Conservation (phyloP, 2,329 filamentous ascomycete species). For the Colletotrichum limetticola region DNA sequence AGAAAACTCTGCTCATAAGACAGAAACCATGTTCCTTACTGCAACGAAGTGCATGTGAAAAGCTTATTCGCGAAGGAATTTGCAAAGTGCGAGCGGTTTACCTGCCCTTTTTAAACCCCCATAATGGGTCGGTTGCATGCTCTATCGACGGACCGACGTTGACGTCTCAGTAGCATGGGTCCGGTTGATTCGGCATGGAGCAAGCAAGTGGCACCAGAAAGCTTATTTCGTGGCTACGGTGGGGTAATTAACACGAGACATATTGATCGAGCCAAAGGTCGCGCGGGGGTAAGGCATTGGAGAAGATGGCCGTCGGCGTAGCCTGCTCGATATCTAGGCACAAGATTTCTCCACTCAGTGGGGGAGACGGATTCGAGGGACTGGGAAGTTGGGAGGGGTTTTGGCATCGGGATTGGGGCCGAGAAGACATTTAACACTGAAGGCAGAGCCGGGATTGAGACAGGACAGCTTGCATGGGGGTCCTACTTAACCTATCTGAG, state of each 20-base stretch:
- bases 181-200: background rate
- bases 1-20: background rate
- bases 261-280: background rate
- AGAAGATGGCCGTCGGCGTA: background rate
- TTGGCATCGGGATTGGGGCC: background rate
- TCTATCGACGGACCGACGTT: background rate
- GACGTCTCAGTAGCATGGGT: background rate
- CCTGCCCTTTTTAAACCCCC: background rate
- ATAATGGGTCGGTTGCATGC: background rate
- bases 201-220: background rate
- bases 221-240: background rate
- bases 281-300: background rate
- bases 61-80: background rate
- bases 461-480: background rate
- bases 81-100: background rate
- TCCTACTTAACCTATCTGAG: background rate
- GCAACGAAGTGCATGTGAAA: background rate
- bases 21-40: background rate
- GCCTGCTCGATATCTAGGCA: background rate
- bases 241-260: background rate
- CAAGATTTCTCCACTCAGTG: background rate
- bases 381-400: background rate
- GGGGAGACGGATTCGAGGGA: background rate
- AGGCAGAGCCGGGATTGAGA: background rate
- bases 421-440: accelerated